Percentiles rank a stretch among this genome's conserved stretches.
Evolutionary conservation across 1,139 yeast genomes (phyloP).

Genomic region (Saccharomyces hybrid): DNA sequence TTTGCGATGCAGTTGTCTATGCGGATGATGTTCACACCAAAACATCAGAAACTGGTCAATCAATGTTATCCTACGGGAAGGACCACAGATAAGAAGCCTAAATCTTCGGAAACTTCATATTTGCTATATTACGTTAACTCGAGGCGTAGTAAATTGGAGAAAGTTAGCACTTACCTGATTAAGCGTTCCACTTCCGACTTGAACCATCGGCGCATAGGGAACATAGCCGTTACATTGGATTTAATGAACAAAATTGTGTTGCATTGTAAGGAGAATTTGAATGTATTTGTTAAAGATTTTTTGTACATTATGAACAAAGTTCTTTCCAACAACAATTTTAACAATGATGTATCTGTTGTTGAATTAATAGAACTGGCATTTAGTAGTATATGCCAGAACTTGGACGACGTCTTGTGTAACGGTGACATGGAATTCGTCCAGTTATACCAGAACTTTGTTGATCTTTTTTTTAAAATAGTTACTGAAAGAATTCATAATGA

Average conservation of each 20-base stretch:
- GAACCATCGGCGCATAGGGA: constrained; percentile 59
- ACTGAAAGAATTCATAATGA: constrained; percentile 23
- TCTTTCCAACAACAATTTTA: constrained; percentile 23
- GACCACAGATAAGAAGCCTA: constrained; percentile 79
- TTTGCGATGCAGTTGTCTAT: constrained; percentile 9
- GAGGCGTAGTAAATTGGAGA: constrained; percentile 77
- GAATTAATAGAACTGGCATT: constrained; percentile 33
- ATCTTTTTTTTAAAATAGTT: constrained; percentile 22
- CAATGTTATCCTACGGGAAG: constrained; percentile 93
- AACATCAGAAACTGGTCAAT: constrained; percentile 81
- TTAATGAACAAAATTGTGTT: constrained; percentile 63
- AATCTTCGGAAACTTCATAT: constrained; percentile 84
- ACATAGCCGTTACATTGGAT: constrained; percentile 72
- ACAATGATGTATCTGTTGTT: constrained; percentile 28
- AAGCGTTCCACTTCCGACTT: constrained; percentile 60
- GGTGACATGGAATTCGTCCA: constrained; percentile 62
- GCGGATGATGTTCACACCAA: constrained; percentile 48
- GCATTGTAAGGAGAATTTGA: constrained; percentile 75
- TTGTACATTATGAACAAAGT: constrained; percentile 39
- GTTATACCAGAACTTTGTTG: constrained; percentile 34
- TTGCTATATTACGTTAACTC: constrained; percentile 88
- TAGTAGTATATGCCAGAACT: constrained; percentile 47
- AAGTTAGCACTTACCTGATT: constrained; percentile 66
- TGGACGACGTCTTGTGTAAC: constrained; percentile 62
- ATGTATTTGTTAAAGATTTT: constrained; percentile 65